Evolutionary conservation across 371 early-diverging fungal genomes (phyloP), one percentile per base, ranked within the genome.

Genomic region (Mucor circinelloides): DNA sequence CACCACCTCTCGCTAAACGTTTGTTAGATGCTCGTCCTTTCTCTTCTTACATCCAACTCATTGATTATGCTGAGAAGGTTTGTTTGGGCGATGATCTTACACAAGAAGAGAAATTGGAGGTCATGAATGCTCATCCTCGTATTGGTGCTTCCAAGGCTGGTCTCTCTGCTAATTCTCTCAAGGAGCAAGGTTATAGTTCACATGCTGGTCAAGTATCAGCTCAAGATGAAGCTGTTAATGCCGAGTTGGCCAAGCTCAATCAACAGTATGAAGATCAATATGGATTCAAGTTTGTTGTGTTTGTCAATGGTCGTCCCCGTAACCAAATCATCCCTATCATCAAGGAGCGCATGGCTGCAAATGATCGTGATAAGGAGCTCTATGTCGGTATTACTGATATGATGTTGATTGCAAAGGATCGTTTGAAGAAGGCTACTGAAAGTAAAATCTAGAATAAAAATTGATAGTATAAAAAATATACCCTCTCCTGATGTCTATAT

Each of bases 51-150:
- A 69, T 73, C 15, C 67, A 82, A 61, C 82, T 94, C 5, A 85
- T 93, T 64, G 86, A 90, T 70, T 77, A 74, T 59, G 87, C 90
- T 25, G 79, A 79, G 57, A 58, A 67, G 23, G 50, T 90, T 28
- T 77, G 82, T 46, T 73, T 86, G n/a, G 78, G 80, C 46, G 58
- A 69, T 36, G 80, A 84, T 38, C 76, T 93, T 34, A 81, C 74
- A 19, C 68, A 82, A 2, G 71, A 83, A 50, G 92, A 92, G 65
- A 88, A 86, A 71, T 68, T 92, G 23, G 89, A 89, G 31, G 83
- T 93, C 21, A 87, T 93, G 74, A 93, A 93, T 68, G 92, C 93
- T 4, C 97, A 97, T 75, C 95, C 97, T 34, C 89, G 95, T n/a
- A 92, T 97, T 65, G 97, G 97, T 58, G 94, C 88, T 46, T 78